These are phyloP conservation scores for Hansenula sp. DNA, from an alignment of 1,139 yeast genomes.

Conservation along the genomic window DNA sequence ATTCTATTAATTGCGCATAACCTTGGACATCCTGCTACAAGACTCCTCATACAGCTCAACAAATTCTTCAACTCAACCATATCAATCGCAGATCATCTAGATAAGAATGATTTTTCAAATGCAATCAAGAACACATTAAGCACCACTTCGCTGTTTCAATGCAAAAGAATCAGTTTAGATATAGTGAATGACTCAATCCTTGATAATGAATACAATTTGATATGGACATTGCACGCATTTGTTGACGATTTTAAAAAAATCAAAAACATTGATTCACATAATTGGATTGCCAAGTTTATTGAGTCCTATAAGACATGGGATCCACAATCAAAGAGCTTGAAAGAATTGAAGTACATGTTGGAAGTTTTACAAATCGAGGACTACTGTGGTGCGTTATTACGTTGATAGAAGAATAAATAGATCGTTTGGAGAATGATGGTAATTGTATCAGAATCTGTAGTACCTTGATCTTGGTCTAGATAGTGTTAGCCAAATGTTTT, in stretches of 20 bases:
- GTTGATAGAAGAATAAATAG: too few species aligned
- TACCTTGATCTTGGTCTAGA: too few species aligned
- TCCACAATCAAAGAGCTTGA: constrained; percentile 32
- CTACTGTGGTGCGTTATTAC: constrained; percentile 15
- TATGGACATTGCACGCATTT: constrained; percentile 52
- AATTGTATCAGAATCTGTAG: too few species aligned
- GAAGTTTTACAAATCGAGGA: constrained; percentile 22
- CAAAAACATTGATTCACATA: constrained; percentile 30
- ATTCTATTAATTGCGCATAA: constrained; percentile 33
- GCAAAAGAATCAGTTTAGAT: constrained; percentile 1
- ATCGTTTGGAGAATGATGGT: too few species aligned
- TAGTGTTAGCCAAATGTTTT: too few species aligned
- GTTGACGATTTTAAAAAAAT: constrained; percentile 46
- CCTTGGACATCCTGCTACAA: constrained; percentile 17
- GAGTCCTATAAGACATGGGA: constrained; percentile 35
- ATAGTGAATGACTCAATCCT: constrained; percentile 13
- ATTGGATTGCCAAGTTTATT: constrained; percentile 14
- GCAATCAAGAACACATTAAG: constrained; percentile 5
- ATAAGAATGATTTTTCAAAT: constrained; percentile 1
- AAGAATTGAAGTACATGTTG: constrained; percentile 34
- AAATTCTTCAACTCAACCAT: constrained; percentile 13
- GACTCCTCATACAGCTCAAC: constrained; percentile 17
- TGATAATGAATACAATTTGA: constrained; percentile 34
- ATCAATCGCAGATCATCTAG: not conserved
- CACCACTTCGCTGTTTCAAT: constrained; percentile 14